Evolutionary conservation across 2,329 filamentous ascomycete species (phyloP), one percentile per base, ranked within the genome.

Genomic region (Cladosporium halotolerans): DNA sequence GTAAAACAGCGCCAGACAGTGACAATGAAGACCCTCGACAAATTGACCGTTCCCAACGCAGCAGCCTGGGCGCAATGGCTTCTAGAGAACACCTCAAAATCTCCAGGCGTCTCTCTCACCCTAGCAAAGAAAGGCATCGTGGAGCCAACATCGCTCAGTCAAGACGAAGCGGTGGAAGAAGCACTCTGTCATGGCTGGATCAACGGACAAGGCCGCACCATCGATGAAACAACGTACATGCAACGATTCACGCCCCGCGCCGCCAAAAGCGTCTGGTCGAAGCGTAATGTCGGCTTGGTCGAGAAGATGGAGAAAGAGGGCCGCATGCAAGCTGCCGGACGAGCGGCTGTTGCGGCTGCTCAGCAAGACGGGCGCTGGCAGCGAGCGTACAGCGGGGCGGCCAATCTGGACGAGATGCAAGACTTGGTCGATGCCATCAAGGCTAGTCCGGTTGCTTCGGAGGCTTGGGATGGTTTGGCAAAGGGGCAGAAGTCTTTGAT

Each of bases 151-250:
- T 76, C 76, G 0, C 66, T 82, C 11, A 73, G 72, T 13, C 62
- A 72, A 61, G 55, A 68, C 6, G 65, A 82, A 62, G 80, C 80
- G 1, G 72, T 84, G 14, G 77, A 83, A 61, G 66, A 72, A 33
- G 80, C 80, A 1, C 71, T 84, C 6, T 83, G 80, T 63, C 79
- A 77, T 60, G 81, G 82, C 40, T 84, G 81, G 81, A 84, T 84
- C 53, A 80, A 84, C 62, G 79, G 81, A 0, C 79, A 80, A 60
- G 72, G 72, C 2, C 71, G 72, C 44, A 54, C 68, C 3, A 63
- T 71, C 44, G 75, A 82, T 57, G 71, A 71, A 0, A 60, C 66
- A 3, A 75, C 73, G 58, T 83, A 79, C 63, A 62, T 78, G 1
- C 78, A 80, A 59, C 74, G 79, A 8, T 84, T 81, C 69, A 82